Evolutionary conservation across 2,329 filamentous ascomycete species (phyloP).

Genomic region (Fusarium sp.): DNA sequence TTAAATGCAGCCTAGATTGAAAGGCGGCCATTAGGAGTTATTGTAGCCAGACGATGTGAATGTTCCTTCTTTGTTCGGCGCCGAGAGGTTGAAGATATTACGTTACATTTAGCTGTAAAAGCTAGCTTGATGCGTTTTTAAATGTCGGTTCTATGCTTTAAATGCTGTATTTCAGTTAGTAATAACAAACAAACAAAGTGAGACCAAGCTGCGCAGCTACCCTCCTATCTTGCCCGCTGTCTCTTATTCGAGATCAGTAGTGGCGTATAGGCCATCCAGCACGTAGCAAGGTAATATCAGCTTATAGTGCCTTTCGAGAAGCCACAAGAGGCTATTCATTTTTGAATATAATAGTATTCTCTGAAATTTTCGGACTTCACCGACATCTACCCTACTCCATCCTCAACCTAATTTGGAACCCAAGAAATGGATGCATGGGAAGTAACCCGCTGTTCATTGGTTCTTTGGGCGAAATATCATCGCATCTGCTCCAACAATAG

Average conservation of each 20-base stretch:
- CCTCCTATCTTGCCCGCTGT: no score
- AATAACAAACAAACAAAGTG: fast-evolving
- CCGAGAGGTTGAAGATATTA: neutral
- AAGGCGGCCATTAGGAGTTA: fast-evolving
- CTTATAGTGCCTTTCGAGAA: no score
- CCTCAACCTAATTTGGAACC: fast-evolving
- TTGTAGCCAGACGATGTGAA: neutral
- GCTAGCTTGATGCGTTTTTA: fast-evolving
- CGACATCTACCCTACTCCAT: no score
- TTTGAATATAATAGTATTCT: no score
- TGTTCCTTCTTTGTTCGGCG: neutral
- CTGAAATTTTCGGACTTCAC: no score
- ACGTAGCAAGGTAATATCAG: fast-evolving
- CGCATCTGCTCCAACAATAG: no score
- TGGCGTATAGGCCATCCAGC: fast-evolving
- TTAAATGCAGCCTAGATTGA: neutral
- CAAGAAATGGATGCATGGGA: no score
- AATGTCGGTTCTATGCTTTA: fast-evolving
- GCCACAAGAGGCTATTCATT: no score
- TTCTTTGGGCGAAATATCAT: fast-evolving
- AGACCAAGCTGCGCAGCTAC: no score
- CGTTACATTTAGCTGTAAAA: no score
- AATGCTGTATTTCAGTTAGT: neutral
- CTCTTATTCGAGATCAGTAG: no score
- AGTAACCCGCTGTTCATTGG: no score